These are phyloP conservation scores for Pichia terricola DNA, from an alignment of 1,139 yeast species.

Conservation along the genomic window DNA sequence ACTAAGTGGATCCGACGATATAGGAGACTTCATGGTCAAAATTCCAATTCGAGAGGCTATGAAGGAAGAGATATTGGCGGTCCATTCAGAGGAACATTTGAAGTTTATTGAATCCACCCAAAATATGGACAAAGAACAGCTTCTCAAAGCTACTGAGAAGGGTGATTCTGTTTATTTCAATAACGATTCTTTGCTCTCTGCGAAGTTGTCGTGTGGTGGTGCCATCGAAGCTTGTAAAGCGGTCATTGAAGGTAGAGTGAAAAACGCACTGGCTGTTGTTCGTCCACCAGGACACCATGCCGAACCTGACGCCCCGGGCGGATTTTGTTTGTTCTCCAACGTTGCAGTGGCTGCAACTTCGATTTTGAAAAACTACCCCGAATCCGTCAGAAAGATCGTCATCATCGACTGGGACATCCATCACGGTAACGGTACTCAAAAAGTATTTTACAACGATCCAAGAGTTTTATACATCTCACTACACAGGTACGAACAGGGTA, in stretches of 20 bases:
- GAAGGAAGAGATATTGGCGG: slow-evolving; percentile 74
- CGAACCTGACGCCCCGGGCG: slow-evolving; percentile 95
- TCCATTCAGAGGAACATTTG: slow-evolving; percentile 77
- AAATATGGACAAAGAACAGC: slow-evolving; percentile 65
- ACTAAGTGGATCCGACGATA: slow-evolving; percentile 67
- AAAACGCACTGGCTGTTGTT: slow-evolving; percentile 88
- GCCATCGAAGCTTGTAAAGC: slow-evolving; percentile 94
- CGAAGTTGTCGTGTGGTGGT: slow-evolving; percentile 92
- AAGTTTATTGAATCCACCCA: slow-evolving; percentile 69
- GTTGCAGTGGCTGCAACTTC: slow-evolving; percentile 96
- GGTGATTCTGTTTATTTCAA: slow-evolving; percentile 95
- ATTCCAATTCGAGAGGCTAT: slow-evolving; percentile 88
- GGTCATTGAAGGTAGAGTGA: slow-evolving; percentile 85
- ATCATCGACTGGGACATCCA: slow-evolving; percentile 97
- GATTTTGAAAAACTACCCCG: slow-evolving; percentile 76
- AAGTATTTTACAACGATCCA: slow-evolving; percentile 81
- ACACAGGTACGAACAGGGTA: slow-evolving; percentile 88
- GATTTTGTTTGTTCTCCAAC: slow-evolving; percentile 90
- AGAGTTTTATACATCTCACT: slow-evolving; percentile 82
- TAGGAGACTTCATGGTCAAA: slow-evolving; percentile 83
- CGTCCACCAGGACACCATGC: slow-evolving; percentile 99
- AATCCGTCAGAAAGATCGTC: slow-evolving; percentile 72
- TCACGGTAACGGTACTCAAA: slow-evolving; percentile 97
- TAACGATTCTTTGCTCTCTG: slow-evolving; percentile 81
- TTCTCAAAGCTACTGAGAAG: slow-evolving; percentile 75